Conservation (phyloP, 1,284 basidiomycete genomes). For the Athelia psychrophila region DNA sequence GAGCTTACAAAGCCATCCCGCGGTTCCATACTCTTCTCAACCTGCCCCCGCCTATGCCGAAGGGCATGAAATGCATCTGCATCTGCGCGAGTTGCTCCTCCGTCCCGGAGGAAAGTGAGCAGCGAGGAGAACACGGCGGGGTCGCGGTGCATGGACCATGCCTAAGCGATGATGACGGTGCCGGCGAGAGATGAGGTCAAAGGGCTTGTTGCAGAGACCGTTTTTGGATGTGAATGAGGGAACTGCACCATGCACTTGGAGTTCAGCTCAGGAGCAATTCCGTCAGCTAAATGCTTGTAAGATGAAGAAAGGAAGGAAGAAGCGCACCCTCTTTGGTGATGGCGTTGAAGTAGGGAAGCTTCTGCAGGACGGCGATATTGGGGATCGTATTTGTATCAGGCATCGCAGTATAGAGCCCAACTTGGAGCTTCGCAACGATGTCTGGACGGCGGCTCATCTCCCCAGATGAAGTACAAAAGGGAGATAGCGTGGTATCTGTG, state of each 20-base stretch:
- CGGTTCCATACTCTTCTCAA: conserved; percentile 12
- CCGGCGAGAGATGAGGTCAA: conserved; percentile 75
- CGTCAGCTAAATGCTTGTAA: conserved; percentile 1
- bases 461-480: conserved; percentile 73
- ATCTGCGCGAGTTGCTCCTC: conserved; percentile 49
- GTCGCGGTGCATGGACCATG: conserved; percentile 75
- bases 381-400: conserved; percentile 55
- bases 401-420: too few species aligned
- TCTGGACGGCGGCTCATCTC: conserved; percentile 71
- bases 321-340: conserved; percentile 72
- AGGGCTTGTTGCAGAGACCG: conserved; percentile 49
- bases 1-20: conserved; percentile 14
- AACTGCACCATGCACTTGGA: conserved; percentile 66
- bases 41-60: conserved; percentile 51
- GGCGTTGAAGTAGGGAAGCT: conserved; percentile 67
- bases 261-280: conserved; percentile 33
- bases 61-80: conserved; percentile 69
- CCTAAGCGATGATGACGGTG: conserved; percentile 68
- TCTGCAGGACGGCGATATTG: conserved; percentile 54
- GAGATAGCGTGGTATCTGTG: conserved; percentile 73
- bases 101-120: conserved; percentile 51
- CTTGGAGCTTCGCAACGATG: conserved; percentile 60
- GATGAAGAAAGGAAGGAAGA: conserved; percentile 3
- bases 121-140: conserved; percentile 64
- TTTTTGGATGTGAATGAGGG: conserved; percentile 54